Evolutionary conservation across 75 land plant species (phyloP).

Genomic region (Selaginella tamariscina): DNA sequence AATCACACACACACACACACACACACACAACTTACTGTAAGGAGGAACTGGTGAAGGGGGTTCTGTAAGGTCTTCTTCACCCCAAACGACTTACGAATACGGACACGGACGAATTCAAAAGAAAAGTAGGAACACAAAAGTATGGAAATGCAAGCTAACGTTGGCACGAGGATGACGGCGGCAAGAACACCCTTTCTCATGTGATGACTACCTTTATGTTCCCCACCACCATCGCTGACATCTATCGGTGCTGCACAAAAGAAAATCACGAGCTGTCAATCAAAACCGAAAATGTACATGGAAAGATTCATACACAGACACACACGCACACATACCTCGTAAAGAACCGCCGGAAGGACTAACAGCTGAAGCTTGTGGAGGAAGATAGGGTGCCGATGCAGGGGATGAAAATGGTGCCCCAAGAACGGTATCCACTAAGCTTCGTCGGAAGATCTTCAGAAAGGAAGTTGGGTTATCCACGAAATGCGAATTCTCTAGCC

Average conservation of each 20-base stretch:
- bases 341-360: background rate
- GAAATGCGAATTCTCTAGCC: too few species aligned
- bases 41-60: background rate
- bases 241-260: background rate
- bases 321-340: background rate
- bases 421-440: too few species aligned
- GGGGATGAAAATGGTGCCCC: background rate
- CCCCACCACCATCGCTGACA: background rate
- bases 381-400: background rate
- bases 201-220: background rate
- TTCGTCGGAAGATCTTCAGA: background rate
- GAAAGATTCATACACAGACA: too few species aligned
- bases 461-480: background rate
- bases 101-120: background rate
- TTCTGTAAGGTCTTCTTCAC: background rate
- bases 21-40: background rate
- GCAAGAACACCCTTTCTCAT: constrained; percentile 1
- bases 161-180: background rate
- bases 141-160: background rate
- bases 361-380: background rate
- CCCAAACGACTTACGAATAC: background rate
- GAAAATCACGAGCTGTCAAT: too few species aligned
- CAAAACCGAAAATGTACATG: too few species aligned
- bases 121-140: background rate
- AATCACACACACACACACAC: background rate